Evolutionary conservation across 352 stramenopile genomes (phyloP).

Genomic region (Pythium coloratum): DNA sequence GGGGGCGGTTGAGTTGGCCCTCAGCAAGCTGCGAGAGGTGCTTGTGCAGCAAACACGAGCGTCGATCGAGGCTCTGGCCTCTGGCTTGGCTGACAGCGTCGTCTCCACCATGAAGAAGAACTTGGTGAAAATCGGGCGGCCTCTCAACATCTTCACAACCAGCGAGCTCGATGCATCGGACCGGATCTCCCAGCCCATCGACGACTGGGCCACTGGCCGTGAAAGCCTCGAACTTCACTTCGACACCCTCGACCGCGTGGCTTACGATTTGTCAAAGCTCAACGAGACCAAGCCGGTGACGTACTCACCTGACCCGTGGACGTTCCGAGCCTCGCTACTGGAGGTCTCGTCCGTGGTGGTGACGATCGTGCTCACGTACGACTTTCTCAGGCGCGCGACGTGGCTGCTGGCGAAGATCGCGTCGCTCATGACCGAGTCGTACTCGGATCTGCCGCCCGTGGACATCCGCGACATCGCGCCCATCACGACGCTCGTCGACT

Average conservation of each 20-base stretch:
- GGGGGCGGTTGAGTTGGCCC: neutral
- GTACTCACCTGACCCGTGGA: neutral
- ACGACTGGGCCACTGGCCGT: neutral
- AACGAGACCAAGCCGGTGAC: neutral
- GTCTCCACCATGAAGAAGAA: neutral
- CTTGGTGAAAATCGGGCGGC: neutral
- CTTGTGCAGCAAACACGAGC: neutral
- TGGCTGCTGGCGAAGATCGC: constrained; percentile 26
- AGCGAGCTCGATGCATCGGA: neutral
- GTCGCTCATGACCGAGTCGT: constrained; percentile 60
- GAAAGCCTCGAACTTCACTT: neutral
- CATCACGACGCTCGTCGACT: constrained; percentile 34
- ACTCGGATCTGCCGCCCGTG: constrained; percentile 47
- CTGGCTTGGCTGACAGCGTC: neutral
- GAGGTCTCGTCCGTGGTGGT: constrained; percentile 13
- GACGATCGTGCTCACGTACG: constrained; percentile 17
- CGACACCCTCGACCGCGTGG: neutral
- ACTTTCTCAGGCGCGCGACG: constrained; percentile 19
- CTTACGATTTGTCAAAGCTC: neutral
- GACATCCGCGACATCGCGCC: constrained; percentile 57
- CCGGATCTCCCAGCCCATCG: neutral
- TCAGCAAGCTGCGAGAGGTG: neutral
- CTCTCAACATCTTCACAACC: neutral
- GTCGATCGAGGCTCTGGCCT: constrained; percentile 1
- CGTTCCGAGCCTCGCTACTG: constrained; percentile 18